phyloP scores from a whole-genome alignment of 1,284 basidiomycete species.

The Moesziomyces sp. region DNA sequence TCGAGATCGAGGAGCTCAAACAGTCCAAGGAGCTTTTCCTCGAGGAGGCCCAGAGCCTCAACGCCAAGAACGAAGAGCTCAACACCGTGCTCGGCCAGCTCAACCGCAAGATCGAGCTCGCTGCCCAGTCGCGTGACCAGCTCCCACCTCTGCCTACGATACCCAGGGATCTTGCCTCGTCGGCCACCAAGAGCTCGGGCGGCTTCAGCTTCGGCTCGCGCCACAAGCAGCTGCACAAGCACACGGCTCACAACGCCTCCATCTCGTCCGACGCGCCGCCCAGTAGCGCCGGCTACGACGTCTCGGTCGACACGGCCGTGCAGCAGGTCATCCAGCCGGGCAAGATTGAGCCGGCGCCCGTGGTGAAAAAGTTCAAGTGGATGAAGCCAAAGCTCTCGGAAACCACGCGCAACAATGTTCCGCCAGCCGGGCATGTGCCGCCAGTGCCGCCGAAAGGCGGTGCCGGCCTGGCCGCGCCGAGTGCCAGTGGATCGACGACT shows the following conservation, averaged over 20 bases:
- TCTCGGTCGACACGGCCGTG: constrained; percentile 66
- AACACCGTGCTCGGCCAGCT: constrained; percentile 81
- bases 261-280: constrained; percentile 45
- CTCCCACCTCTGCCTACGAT: constrained; percentile 25
- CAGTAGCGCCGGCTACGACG: constrained; percentile 36
- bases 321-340: constrained; percentile 68
- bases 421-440: constrained; percentile 16
- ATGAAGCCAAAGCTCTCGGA: constrained; percentile 69
- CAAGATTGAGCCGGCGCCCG: constrained; percentile 68
- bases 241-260: constrained; percentile 40
- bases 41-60: constrained; percentile 89
- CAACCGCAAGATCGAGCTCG: constrained; percentile 46
- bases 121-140: constrained; percentile 28
- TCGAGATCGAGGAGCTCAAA: constrained; percentile 88
- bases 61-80: constrained; percentile 90
- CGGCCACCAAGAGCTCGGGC: constrained; percentile 15
- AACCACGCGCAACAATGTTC: constrained; percentile 31
- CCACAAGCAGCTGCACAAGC: constrained; percentile 33
- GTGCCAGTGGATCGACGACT: constrained; percentile 1
- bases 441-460: constrained; percentile 39
- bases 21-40: constrained; percentile 85
- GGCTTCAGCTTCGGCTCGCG: constrained; percentile 54
- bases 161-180: constrained; percentile 23
- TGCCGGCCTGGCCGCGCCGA: background rate
- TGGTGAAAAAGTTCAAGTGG: constrained; percentile 72